phyloP scores from a whole-genome alignment of 768 basidiomycete species.

The Kwoniella newhampshirensis region DNA sequence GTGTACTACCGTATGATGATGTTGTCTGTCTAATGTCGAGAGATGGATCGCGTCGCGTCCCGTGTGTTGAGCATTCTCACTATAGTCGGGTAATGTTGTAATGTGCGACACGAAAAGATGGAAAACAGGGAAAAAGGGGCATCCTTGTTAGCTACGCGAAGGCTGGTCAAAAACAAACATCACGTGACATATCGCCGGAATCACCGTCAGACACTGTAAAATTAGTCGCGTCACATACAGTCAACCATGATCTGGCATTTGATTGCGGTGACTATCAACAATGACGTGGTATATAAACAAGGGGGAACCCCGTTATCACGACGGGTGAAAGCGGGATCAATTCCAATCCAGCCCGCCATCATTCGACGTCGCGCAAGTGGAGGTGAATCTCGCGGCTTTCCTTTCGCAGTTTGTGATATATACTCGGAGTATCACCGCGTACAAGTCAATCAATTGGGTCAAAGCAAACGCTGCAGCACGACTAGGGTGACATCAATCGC shows the following conservation, averaged over 20 bases:
- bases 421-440: too few species aligned
- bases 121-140: conserved; percentile 13
- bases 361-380: too few species aligned
- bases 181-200: conserved; percentile 17
- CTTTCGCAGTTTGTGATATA: too few species aligned
- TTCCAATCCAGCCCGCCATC: too few species aligned
- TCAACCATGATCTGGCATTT: conserved; percentile 25
- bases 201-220: conserved; percentile 9
- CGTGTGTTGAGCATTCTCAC: not conserved
- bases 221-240: conserved; percentile 2
- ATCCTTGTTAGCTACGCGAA: conserved; percentile 6
- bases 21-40: too few species aligned
- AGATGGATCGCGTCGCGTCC: conserved; percentile 5
- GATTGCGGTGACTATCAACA: not conserved
- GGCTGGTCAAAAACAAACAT: conserved; percentile 17
- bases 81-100: conserved; percentile 13
- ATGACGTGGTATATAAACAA: conserved; percentile 4
- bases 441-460: too few species aligned
- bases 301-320: too few species aligned
- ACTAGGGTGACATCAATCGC: too few species aligned
- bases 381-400: not conserved
- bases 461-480: too few species aligned
- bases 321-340: too few species aligned
- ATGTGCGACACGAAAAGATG: conserved; percentile 1
- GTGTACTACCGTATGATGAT: conserved; percentile 1